phyloP scores from a whole-genome alignment of 2,329 filamentous ascomycete species.

The Cytospora mali region DNA sequence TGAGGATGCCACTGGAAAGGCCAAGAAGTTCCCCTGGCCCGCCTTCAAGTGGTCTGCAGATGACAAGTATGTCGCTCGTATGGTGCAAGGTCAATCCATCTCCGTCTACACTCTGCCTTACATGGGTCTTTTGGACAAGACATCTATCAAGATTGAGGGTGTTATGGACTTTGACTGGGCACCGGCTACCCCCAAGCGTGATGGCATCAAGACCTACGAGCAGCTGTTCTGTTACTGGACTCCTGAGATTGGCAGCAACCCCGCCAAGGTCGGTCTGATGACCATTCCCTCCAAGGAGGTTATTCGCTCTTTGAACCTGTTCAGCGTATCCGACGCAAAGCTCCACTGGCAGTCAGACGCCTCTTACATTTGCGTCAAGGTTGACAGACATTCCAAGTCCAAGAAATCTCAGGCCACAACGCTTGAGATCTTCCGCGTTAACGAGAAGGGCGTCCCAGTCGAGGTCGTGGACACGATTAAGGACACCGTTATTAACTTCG shows the following conservation, averaged over 20 bases:
- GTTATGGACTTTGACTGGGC: slow-evolving; percentile 99
- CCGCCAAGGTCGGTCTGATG: slow-evolving; percentile 96
- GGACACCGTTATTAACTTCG: slow-evolving; percentile 98
- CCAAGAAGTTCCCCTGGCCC: slow-evolving; percentile 93
- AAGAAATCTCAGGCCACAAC: slow-evolving; percentile 98
- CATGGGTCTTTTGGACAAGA: slow-evolving; percentile 87
- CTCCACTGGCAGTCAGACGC: slow-evolving; percentile 98
- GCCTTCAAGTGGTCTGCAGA: slow-evolving; percentile 99
- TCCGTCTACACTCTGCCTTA: slow-evolving; percentile 94
- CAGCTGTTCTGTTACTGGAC: slow-evolving; percentile 99
- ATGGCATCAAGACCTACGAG: slow-evolving; percentile 88
- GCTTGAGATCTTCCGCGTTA: slow-evolving; percentile 95
- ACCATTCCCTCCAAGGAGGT: slow-evolving; percentile 93
- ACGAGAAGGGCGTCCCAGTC: slow-evolving; percentile 96
- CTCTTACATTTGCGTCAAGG: slow-evolving; percentile 95
- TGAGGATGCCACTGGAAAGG: slow-evolving; percentile 68
- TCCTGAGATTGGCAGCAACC: slow-evolving; percentile 95
- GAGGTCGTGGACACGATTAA: slow-evolving; percentile 98
- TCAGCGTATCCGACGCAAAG: slow-evolving; percentile 97
- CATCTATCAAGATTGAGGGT: slow-evolving; percentile 92
- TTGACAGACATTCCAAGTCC: slow-evolving; percentile 97
- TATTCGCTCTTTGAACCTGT: slow-evolving; percentile 91
- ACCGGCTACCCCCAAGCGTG: slow-evolving; percentile 77
- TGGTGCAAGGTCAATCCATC: slow-evolving; percentile 86
- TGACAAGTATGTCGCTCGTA: slow-evolving; percentile 92